phyloP scores from a whole-genome alignment of 2,329 filamentous ascomycete genomes.

The Colletotrichum sp. region DNA sequence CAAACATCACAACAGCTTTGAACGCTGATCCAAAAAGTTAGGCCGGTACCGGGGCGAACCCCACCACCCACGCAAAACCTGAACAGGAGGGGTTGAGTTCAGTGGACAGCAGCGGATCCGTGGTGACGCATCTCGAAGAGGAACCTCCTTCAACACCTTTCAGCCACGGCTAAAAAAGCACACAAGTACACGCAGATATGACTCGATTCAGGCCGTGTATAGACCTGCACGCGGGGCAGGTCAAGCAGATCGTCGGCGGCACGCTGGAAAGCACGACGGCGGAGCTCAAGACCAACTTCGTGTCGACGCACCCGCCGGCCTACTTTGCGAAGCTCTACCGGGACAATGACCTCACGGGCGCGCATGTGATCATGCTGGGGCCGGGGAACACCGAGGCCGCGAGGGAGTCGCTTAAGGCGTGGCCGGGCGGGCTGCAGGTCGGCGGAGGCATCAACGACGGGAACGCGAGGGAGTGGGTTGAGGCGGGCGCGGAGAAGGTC shows the following conservation, averaged over 20 bases:
- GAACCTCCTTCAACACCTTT: background rate
- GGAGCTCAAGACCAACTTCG: constrained; percentile 87
- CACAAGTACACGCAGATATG: constrained; percentile 57
- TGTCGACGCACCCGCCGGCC: constrained; percentile 80
- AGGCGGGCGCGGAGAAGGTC: constrained; percentile 88
- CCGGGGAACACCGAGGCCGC: constrained; percentile 85
- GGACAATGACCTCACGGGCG: constrained; percentile 74
- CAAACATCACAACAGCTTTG: background rate
- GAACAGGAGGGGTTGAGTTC: constrained; percentile 5
- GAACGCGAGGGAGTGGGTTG: constrained; percentile 88
- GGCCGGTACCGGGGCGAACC: constrained; percentile 15
- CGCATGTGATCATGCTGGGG: constrained; percentile 96
- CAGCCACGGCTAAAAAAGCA: background rate
- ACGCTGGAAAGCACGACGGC: constrained; percentile 75
- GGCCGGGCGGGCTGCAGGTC: constrained; percentile 83
- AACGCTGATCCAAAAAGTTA: background rate
- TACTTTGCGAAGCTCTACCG: constrained; percentile 86
- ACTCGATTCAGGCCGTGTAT: constrained; percentile 96
- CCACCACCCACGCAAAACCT: constrained; percentile 19
- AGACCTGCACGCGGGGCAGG: constrained; percentile 94
- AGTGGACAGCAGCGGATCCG: background rate
- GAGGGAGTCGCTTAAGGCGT: constrained; percentile 75
- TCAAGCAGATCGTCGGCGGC: constrained; percentile 98
- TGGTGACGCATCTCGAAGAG: background rate
- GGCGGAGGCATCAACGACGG: constrained; percentile 90